Evolutionary conservation across 257 asterid genomes (phyloP), one percentile per base, ranked within the genome.

Genomic region (Penstemon barbatus): DNA sequence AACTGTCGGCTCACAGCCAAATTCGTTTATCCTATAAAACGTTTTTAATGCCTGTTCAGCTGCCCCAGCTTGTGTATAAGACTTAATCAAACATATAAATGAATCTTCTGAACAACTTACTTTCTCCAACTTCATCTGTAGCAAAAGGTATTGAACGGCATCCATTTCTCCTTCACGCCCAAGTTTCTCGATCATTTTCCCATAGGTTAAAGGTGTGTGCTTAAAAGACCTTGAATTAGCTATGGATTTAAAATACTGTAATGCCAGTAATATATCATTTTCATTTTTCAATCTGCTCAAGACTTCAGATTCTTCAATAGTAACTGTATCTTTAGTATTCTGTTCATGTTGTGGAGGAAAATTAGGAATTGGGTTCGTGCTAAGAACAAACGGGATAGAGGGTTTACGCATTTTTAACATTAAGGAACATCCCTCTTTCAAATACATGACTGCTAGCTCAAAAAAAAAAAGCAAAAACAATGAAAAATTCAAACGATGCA

Each of bases 91-190:
- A 57, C 68, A 66, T 38, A 90, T 75, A 65, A 92, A 85, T 19
- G 79, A 46, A 68, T 85, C 89, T 77, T 92, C 97, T 1, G 95
- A 81, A 68, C 90, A 87, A 73, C 59, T 42, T 33, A 88, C 57
- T 3, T 84, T 81, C 36, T 90, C 97, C 75, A 90, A 71, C 78
- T 92, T 84, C 97, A 92, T 92, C 74, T 90, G 97, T 57, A 86
- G 90, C 74, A 92, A 61, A 63, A 90, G 95, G 78, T 90, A 92
- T 51, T 90, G 97, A 65, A 92, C 86, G 50, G 76, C 87, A 65
- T 92, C 96, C 76, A 86, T 80, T 44, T 86, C 88, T 5, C 83
- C 82, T 38, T 69, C 46, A 18, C 53, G 57, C 48, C 96, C 94
- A 0, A 92, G 92, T 65, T 84, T 86, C 57, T 86, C 87, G 13